Percentiles rank a stretch among this genome's conserved stretches.
phyloP scores from a whole-genome alignment of 2,329 filamentous ascomycete genomes.

The Fusarium sterilihyphosum region DNA sequence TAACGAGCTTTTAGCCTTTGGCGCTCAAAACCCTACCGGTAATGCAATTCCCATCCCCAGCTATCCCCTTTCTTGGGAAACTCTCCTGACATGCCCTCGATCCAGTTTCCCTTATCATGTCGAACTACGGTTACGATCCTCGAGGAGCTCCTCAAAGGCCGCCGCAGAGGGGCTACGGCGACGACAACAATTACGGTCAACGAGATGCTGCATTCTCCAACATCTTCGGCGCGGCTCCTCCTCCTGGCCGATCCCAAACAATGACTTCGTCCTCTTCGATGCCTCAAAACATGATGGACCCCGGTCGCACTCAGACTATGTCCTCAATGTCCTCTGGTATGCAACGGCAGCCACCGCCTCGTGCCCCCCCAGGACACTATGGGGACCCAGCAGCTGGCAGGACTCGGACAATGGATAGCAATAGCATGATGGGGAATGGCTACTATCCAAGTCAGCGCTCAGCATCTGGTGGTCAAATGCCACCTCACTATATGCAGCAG shows the following conservation, averaged over 20 bases:
- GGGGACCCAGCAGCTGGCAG: slow-evolving; percentile 47
- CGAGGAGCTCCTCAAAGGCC: slow-evolving; percentile 55
- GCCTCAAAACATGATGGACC: slow-evolving; percentile 61
- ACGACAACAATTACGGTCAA: slow-evolving; percentile 66
- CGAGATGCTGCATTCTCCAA: slow-evolving; percentile 96
- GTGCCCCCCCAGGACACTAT: slow-evolving; percentile 56
- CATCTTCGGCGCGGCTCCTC: slow-evolving; percentile 90
- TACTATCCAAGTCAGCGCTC: slow-evolving; percentile 66
- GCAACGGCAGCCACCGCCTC: slow-evolving; percentile 72
- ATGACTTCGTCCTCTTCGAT: slow-evolving; percentile 86
- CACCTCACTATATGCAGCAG: slow-evolving; percentile 59
- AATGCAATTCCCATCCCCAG: slow-evolving; percentile 3
- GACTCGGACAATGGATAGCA: slow-evolving; percentile 47
- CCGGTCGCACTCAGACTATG: slow-evolving; percentile 84
- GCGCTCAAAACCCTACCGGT: slow-evolving; percentile 38
- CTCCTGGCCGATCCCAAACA: slow-evolving; percentile 90
- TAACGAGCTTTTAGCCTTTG: slow-evolving; percentile 39
- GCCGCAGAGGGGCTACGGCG: slow-evolving; percentile 59
- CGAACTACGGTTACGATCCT: slow-evolving; percentile 67
- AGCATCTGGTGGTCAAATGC: slow-evolving; percentile 58
- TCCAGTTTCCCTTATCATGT: slow-evolving; percentile 55
- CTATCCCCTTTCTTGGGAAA: background rate
- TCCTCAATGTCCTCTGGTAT: slow-evolving; percentile 64
- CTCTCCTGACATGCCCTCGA: slow-evolving; percentile 22
- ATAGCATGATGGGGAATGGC: slow-evolving; percentile 57